Evolutionary conservation across 1,284 basidiomycete species (phyloP).

Genomic region (Bondarzewia mesenterica): DNA sequence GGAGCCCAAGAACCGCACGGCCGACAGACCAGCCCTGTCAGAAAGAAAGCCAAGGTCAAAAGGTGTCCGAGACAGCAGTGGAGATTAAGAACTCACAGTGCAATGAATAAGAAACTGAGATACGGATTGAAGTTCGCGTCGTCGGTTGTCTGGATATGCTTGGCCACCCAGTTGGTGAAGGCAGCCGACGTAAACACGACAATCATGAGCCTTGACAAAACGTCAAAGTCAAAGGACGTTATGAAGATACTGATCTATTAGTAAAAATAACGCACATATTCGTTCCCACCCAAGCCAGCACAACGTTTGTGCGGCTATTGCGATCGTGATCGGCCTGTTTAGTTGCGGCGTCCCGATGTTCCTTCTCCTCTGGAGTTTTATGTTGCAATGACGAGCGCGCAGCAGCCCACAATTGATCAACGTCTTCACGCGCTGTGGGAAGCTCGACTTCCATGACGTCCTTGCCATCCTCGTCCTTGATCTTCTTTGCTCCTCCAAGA

Average conservation of each 20-base stretch:
- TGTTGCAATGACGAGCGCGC: slow-evolving; percentile 59
- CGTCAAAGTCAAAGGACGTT: background rate
- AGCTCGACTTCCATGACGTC: slow-evolving; percentile 81
- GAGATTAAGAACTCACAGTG: slow-evolving; percentile 47
- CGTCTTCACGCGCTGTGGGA: slow-evolving; percentile 74
- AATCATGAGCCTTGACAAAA: slow-evolving; percentile 56
- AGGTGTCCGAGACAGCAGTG: slow-evolving; percentile 4
- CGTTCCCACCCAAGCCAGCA: slow-evolving; percentile 77
- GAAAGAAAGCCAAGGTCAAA: too few species aligned
- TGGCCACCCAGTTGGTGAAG: slow-evolving; percentile 58
- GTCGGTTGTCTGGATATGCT: slow-evolving; percentile 37
- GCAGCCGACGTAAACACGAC: slow-evolving; percentile 74
- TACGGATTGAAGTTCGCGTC: slow-evolving; percentile 76
- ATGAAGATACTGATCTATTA: slow-evolving; percentile 5
- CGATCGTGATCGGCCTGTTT: slow-evolving; percentile 85
- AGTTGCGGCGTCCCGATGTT: slow-evolving; percentile 80
- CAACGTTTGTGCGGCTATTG: slow-evolving; percentile 78
- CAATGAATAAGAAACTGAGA: slow-evolving; percentile 74
- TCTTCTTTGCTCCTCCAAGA: slow-evolving; percentile 81
- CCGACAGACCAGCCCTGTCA: slow-evolving; percentile 66
- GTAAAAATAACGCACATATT: slow-evolving; percentile 54
- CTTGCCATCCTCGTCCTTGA: slow-evolving; percentile 77
- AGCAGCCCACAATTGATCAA: slow-evolving; percentile 79
- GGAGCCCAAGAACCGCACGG: slow-evolving; percentile 73
- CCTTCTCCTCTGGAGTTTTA: slow-evolving; percentile 60